Conservation (phyloP, 352 stramenopile species). For the Phytophthora pisi region DNA sequence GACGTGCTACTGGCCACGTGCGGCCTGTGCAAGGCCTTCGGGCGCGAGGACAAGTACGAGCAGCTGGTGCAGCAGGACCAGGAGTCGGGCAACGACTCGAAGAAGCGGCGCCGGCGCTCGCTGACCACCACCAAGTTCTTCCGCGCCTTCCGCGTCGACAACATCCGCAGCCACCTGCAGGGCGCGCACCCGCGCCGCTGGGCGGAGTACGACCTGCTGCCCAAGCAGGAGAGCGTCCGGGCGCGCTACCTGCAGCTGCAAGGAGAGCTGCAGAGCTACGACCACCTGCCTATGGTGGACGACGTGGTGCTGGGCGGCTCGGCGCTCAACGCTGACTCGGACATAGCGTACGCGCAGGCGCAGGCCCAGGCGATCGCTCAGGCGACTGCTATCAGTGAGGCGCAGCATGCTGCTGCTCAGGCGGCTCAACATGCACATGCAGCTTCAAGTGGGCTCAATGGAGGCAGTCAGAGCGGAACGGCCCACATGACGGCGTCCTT, state of each 20-base stretch:
- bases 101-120: constrained; percentile 78
- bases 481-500: constrained; percentile 46
- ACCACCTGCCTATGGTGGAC: constrained; percentile 69
- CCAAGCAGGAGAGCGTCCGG: constrained; percentile 71
- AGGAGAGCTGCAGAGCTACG: constrained; percentile 63
- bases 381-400: constrained; percentile 34
- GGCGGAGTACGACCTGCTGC: constrained; percentile 80
- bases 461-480: constrained; percentile 17
- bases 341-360: constrained; percentile 67
- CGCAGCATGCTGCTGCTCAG: constrained; percentile 37
- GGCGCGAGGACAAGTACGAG: constrained; percentile 77
- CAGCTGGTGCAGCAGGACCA: constrained; percentile 67
- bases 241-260: constrained; percentile 68
- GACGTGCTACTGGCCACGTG: constrained; percentile 85
- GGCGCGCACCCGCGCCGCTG: constrained; percentile 75
- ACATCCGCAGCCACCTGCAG: constrained; percentile 87
- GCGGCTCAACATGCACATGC: constrained; percentile 12
- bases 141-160: constrained; percentile 83
- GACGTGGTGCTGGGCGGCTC: constrained; percentile 70
- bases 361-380: constrained; percentile 53
- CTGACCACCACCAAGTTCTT: constrained; percentile 90
- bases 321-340: constrained; percentile 53
- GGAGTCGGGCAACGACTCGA: constrained; percentile 55
- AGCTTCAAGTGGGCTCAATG: constrained; percentile 21
- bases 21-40: constrained; percentile 86